A percentile compares a stretch with the other conserved stretches of the same genome.
phyloP scores from a whole-genome alignment of 2,329 filamentous ascomycete species.

The Trichoderma koningii region DNA sequence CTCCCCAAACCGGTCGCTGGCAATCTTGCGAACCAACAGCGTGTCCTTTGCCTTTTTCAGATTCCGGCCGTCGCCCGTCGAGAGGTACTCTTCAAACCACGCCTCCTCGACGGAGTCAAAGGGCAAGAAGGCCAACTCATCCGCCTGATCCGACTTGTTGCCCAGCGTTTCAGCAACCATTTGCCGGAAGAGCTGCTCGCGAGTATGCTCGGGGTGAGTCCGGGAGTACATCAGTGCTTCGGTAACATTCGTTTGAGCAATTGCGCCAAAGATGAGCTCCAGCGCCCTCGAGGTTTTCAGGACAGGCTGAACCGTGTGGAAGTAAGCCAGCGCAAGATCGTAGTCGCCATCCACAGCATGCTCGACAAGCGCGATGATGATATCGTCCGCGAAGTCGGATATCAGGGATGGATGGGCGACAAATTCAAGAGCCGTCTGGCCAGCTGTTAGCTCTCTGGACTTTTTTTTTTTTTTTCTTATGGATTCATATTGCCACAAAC shows the following conservation, averaged over 20 bases:
- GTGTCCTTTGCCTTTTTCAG: slow-evolving; percentile 70
- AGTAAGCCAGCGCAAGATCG: slow-evolving; percentile 73
- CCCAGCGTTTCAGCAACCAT: slow-evolving; percentile 62
- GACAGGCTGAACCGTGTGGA: slow-evolving; percentile 72
- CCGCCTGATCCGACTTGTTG: slow-evolving; percentile 51
- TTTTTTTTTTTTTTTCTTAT: too few relatives aligned
- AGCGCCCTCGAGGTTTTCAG: slow-evolving; percentile 65
- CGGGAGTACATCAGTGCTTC: slow-evolving; percentile 76
- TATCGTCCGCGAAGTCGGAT: slow-evolving; percentile 81
- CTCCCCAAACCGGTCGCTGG: slow-evolving; percentile 61
- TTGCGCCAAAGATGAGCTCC: slow-evolving; percentile 67
- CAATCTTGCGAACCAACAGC: slow-evolving; percentile 71
- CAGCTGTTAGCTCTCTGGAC: background rate
- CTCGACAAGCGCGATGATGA: slow-evolving; percentile 68
- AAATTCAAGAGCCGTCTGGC: slow-evolving; percentile 67
- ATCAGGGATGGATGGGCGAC: slow-evolving; percentile 78
- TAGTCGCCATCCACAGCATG: slow-evolving; percentile 62
- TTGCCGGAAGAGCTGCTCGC: slow-evolving; percentile 66
- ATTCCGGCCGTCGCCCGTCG: slow-evolving; percentile 63
- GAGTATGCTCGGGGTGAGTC: slow-evolving; percentile 61
- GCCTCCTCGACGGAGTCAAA: slow-evolving; percentile 69
- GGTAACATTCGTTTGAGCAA: slow-evolving; percentile 66
- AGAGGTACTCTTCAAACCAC: slow-evolving; percentile 72
- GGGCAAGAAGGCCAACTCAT: slow-evolving; percentile 72
- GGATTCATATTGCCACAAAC: slow-evolving; percentile 41